Conservation (phyloP, 208 protist genomes). For the Crithidia bombi region DNA sequence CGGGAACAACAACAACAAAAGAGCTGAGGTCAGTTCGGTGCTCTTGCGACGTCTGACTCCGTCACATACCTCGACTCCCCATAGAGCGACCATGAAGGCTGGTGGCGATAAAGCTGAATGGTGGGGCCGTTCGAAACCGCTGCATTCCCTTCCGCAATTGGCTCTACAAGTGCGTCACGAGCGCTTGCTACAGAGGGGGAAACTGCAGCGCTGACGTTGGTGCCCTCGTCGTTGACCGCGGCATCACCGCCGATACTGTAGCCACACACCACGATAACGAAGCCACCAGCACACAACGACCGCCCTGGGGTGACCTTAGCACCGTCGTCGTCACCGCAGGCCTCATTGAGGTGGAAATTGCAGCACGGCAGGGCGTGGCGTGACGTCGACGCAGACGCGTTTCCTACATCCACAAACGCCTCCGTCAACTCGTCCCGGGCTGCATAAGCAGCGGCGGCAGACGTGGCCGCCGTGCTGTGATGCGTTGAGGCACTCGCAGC, state of each 20-base stretch:
- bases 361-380: not conserved
- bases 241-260: not conserved
- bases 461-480: not conserved
- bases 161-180: not conserved
- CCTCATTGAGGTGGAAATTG: not conserved
- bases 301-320: too few species aligned
- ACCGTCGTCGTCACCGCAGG: not conserved
- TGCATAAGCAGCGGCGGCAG: not conserved
- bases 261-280: conserved; percentile 17
- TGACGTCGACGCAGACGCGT: not conserved
- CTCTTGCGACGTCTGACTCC: not conserved
- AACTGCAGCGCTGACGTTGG: too few species aligned
- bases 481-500: too few species aligned
- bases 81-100: not conserved
- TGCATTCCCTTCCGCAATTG: not conserved
- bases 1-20: too few species aligned
- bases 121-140: not conserved
- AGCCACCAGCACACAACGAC: conserved; percentile 4
- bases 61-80: conserved; percentile 18
- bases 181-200: too few species aligned
- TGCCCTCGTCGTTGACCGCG: not conserved
- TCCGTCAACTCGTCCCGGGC: not conserved
- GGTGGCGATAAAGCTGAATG: conserved; percentile 1
- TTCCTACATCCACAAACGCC: not conserved
- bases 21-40: not conserved